Conservation (phyloP, 805 yeast species). For the Metschnikowia noctiluminum region DNA sequence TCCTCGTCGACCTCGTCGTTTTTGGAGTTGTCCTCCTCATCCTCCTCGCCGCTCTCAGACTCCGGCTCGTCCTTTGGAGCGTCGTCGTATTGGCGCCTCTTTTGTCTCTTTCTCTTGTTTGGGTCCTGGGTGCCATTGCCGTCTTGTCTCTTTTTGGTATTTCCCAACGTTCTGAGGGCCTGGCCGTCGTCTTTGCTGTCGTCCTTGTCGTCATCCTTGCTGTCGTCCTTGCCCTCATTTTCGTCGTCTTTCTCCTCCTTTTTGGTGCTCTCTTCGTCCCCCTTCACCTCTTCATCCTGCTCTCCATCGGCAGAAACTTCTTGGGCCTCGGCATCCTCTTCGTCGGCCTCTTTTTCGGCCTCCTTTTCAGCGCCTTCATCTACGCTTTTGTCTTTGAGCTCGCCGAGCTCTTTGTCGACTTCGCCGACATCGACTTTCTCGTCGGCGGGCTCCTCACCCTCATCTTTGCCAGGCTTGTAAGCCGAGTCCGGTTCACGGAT, state of each 20-base stretch:
- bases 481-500: constrained; percentile 3
- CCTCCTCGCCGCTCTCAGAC: constrained; percentile 38
- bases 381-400: constrained; percentile 13
- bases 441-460: constrained; percentile 15
- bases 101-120: constrained; percentile 43
- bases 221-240: neutral
- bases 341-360: constrained; percentile 1
- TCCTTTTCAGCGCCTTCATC: constrained; percentile 6
- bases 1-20: constrained; percentile 54
- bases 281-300: too few relatives aligned
- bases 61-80: constrained; percentile 50
- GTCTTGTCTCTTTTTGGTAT: constrained; percentile 3
- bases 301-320: too few relatives aligned
- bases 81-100: constrained; percentile 60
- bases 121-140: constrained; percentile 11
- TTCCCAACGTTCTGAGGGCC: neutral
- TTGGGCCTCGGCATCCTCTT: too few relatives aligned
- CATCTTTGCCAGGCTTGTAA: constrained; percentile 1
- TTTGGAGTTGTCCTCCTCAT: constrained; percentile 41
- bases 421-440: constrained; percentile 17
- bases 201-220: neutral
- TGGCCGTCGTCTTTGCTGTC: constrained; percentile 2
- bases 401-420: constrained; percentile 6
- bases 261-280: too few relatives aligned
- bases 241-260: too few relatives aligned